A percentile compares a stretch with the other conserved stretches of the same genome.
Evolutionary conservation across 2,329 filamentous ascomycete genomes (phyloP).

Genomic region (Fusarium sp.): DNA sequence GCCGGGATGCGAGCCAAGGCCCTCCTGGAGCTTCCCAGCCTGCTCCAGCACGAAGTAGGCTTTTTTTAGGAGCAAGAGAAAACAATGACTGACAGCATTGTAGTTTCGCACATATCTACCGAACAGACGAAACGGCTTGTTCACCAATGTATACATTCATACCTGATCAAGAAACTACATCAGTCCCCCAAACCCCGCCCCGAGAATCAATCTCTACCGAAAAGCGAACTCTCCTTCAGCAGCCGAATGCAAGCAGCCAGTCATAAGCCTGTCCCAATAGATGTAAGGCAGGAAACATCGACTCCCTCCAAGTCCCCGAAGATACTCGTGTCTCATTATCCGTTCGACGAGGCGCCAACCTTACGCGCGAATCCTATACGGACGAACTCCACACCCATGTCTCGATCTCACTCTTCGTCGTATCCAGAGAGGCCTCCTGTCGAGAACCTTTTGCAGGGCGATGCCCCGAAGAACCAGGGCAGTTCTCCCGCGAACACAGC

Average conservation of each 20-base stretch:
- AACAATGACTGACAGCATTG: constrained; percentile 20
- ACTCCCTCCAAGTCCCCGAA: constrained; percentile 32
- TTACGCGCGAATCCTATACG: constrained; percentile 53
- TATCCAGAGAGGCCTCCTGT: constrained; percentile 58
- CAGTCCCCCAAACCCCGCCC: constrained; percentile 31
- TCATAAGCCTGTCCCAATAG: constrained; percentile 15
- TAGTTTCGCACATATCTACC: constrained; percentile 53
- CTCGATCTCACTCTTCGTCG: constrained; percentile 63
- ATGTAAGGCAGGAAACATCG: constrained; percentile 16
- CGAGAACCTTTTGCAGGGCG: constrained; percentile 33
- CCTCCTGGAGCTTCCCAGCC: constrained; percentile 20
- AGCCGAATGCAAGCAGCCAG: constrained; percentile 38
- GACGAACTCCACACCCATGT: constrained; percentile 35
- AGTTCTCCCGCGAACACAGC: constrained; percentile 35
- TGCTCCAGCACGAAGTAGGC: constrained; percentile 38
- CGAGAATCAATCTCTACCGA: constrained; percentile 26
- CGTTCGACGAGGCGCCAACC: constrained; percentile 59
- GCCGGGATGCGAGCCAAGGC: constrained; percentile 43
- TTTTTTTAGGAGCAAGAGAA: background rate
- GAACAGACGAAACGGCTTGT: constrained; percentile 54
- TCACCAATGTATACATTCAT: constrained; percentile 54
- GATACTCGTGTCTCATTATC: constrained; percentile 45
- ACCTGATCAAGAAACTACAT: constrained; percentile 49
- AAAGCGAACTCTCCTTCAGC: constrained; percentile 41
- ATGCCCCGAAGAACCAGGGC: constrained; percentile 29